Base-by-base conservation (phyloP, 139 green algal species). In the Pseudopediastrum boryanum region DNA sequence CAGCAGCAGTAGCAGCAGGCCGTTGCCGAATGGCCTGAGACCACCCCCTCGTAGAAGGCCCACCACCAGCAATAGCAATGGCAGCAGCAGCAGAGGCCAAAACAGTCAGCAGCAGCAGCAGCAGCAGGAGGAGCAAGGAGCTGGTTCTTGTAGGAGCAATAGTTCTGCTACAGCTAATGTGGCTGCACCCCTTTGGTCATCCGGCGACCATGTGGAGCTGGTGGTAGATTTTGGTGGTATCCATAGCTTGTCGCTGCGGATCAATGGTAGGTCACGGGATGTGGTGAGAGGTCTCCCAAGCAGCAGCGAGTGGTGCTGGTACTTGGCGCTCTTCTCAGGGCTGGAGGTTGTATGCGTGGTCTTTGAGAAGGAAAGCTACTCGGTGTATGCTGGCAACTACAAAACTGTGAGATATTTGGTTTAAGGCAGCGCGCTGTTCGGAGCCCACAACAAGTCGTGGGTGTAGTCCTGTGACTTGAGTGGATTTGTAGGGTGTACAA, bases 231-330 rank as follows among this genome's bases (percentile, higher is more conserved):
- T 48, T 12, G 69, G 69, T 5, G 27, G 21, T 4, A 16, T 56
- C 16, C 64, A 77, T 51, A 33, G 33, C 6, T 36, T 77, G 19
- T 7, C 42, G 50, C 35, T 77, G 50, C 64, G 50, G 19, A 36
- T 77, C 29, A 77, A 77, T n/a, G 50, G 68, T 63, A 64, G 4
- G 69, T 51, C 3, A 6, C 6, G 8, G 69, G 69, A 4, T 46
- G 69, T 50, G 41, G 59, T 19, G 43, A 58, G 43, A 74, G 48
- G 19, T 58, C 19, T 16, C 48, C 16, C 19, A n/a, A n/a, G n/a
- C n/a, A n/a, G n/a, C n/a, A n/a, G n/a, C n/a, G n/a, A 77, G 29
- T 64, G 44, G 46, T 66, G 50, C 50, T 77, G 44, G 46, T 77
- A 77, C 33, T 8, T 77, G 69, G 69, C 69, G 25, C 69, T 77